Conservation (phyloP, 306 rosid genomes). For the Citrullus amarus region DNA sequence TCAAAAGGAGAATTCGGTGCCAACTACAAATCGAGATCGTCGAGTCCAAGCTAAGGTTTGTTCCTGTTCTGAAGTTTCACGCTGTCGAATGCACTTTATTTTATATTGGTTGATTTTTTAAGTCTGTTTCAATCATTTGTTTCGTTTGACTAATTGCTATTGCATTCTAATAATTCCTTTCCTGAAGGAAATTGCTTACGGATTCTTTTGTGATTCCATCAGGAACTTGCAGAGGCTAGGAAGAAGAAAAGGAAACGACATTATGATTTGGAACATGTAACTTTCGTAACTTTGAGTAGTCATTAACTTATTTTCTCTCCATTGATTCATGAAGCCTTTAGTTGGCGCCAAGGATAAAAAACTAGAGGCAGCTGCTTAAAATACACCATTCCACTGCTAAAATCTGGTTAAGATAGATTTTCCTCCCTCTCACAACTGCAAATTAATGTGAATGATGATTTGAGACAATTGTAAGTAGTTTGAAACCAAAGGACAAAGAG, state of each 20-base stretch:
- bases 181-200: not conserved
- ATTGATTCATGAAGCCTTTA: not conserved
- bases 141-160: too few species aligned
- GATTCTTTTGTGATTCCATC: slow-evolving; percentile 12
- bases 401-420: not conserved
- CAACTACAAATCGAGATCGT: slow-evolving; percentile 49
- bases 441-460: not conserved
- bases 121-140: not conserved
- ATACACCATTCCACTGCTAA: not conserved
- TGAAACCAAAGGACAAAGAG: not conserved
- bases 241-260: slow-evolving; percentile 82
- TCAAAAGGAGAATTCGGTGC: slow-evolving; percentile 22
- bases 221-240: slow-evolving; percentile 81
- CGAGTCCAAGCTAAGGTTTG: slow-evolving; percentile 63
- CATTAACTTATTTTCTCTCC: not conserved
- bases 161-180: not conserved
- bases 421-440: not conserved
- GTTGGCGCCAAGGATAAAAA: not conserved
- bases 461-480: not conserved
- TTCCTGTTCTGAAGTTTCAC: not conserved
- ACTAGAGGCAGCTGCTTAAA: not conserved
- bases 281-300: not conserved
- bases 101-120: not conserved
- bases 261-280: slow-evolving; percentile 64
- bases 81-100: too few species aligned